Base-by-base conservation (phyloP, 495 filamentous ascomycete genomes). In the Glarea lozoyensis region DNA sequence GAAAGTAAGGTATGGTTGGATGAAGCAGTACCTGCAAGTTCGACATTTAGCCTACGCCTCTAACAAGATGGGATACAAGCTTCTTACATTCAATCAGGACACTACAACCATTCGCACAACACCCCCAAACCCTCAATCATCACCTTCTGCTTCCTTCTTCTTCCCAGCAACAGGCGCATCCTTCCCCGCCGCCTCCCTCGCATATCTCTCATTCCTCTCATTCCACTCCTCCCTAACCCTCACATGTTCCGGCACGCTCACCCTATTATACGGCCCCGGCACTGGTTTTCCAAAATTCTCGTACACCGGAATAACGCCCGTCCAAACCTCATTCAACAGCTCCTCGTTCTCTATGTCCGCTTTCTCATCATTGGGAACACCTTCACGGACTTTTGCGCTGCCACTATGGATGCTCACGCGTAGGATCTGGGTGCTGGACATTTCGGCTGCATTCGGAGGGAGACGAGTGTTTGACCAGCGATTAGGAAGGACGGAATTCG, bases 261-360 rank as follows among this genome's bases (percentile, higher is more conserved):
- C 44, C 17, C 23, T 37, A 48, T 54, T 54, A 12, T 52, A 37
- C 10, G 32, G 18, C 20, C 46, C 42, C 4, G 78, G 59, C n/a
- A 93, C 52, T 0, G 89, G 87, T 39, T 78, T 68, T 0, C 83
- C 87, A 41, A 85, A 61, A 0, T 60, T 68, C 35, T 72, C 70
- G 60, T 75, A 81, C 21, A 84, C 68, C 2, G 88, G 88, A 13
- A 94, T 69, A n/a, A 93, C 86, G 0, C 88, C 88, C 0, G 81
- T 83, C 88, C 87, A 94, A 6, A 83, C 76, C 25, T 67, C 64
- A 6, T 60, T 62, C 10, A 67, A 65, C 18, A 93, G 40, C 15
- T 74, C 76, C 13, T 67, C 67, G 35, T 82, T 68, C 23, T 72
- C 69, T 37, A 67, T 55, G 57, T 95, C 90, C 37, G 70, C 79